phyloP scores from a whole-genome alignment of 2,329 filamentous ascomycete genomes.

The Sporothrix pseudoabietina region DNA sequence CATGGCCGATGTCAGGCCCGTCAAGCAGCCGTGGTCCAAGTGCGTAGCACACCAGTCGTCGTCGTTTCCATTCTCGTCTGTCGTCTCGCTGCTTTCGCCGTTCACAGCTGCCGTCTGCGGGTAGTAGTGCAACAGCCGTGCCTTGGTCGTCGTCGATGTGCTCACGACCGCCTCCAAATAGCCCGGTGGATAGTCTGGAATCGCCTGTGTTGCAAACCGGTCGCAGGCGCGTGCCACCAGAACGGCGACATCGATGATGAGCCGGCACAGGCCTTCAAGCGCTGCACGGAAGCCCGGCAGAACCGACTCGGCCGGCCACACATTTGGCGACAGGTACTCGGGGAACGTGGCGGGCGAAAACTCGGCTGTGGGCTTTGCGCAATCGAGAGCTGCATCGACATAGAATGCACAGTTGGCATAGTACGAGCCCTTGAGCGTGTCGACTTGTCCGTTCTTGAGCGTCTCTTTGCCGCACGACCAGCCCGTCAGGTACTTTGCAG shows the following conservation, averaged over 20 bases:
- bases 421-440: constrained; percentile 80
- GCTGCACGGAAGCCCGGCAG: constrained; percentile 75
- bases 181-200: constrained; percentile 71
- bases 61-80: constrained; percentile 41
- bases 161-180: constrained; percentile 87
- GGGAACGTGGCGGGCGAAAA: constrained; percentile 68
- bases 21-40: constrained; percentile 90
- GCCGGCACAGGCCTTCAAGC: constrained; percentile 72
- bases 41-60: constrained; percentile 96
- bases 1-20: constrained; percentile 92
- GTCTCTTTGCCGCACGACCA: constrained; percentile 85
- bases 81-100: too few relatives aligned
- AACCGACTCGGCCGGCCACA: constrained; percentile 73
- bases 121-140: constrained; percentile 89
- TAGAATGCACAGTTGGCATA: constrained; percentile 84
- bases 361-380: constrained; percentile 60
- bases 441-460: constrained; percentile 73
- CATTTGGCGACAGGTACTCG: constrained; percentile 86
- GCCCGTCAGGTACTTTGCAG: constrained; percentile 67
- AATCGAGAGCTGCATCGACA: constrained; percentile 63
- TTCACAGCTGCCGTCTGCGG: constrained; percentile 51
- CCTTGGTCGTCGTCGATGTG: constrained; percentile 86
- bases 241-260: constrained; percentile 88
- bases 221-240: constrained; percentile 91
- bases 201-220: constrained; percentile 76